These are phyloP conservation scores for Monosporascus sp. DNA, from an alignment of 2,329 filamentous ascomycete genomes.

Conservation along the genomic window DNA sequence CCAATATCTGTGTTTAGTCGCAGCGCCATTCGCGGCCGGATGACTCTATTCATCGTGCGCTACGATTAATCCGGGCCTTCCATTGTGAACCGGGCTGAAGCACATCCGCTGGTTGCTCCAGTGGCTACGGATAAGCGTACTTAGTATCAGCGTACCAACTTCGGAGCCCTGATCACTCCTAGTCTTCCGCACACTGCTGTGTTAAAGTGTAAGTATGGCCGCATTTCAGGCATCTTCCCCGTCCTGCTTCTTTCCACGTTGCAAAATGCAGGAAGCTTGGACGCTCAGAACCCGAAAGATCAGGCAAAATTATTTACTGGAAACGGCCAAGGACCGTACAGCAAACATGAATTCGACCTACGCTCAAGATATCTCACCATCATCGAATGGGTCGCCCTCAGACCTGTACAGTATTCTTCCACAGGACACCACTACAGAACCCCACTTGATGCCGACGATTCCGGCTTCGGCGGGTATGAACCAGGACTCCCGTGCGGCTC, in stretches of 20 bases:
- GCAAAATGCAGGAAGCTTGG: neutral
- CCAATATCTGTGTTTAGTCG: no score
- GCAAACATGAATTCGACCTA: neutral
- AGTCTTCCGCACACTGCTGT: no score
- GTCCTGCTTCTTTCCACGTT: neutral
- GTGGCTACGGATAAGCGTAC: neutral
- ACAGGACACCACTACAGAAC: neutral
- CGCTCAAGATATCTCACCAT: neutral
- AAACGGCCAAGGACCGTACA: no score
- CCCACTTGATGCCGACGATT: constrained; percentile 12
- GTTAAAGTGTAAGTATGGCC: no score
- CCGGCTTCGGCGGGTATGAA: constrained; percentile 6
- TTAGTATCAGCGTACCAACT: neutral
- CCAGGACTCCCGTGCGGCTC: constrained; percentile 19
- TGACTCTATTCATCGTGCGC: neutral
- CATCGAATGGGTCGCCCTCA: neutral
- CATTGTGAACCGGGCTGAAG: neutral
- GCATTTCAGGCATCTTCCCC: neutral
- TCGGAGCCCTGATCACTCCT: no score
- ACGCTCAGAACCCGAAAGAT: neutral
- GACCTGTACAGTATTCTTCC: neutral
- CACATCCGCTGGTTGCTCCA: neutral
- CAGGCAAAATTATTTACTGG: neutral
- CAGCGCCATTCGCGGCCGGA: no score
- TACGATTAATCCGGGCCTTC: neutral